These are phyloP conservation scores for Yarrowia osloensis DNA, from an alignment of 805 yeast genomes.

Conservation along the genomic window DNA sequence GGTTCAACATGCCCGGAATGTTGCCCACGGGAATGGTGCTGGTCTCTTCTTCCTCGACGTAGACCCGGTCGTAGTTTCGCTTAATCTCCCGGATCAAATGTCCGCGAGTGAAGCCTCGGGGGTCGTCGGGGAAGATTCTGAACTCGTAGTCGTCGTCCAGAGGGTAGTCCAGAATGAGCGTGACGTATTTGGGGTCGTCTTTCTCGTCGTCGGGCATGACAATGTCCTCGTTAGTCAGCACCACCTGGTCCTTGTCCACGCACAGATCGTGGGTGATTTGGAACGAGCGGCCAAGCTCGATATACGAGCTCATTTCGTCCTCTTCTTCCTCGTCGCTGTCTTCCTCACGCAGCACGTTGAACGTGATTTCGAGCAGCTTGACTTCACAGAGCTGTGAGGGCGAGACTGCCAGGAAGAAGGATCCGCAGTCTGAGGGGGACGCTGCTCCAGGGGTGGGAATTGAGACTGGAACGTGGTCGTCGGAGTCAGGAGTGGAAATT, in stretches of 20 bases:
- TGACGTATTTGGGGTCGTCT: not conserved
- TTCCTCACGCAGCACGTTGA: not conserved
- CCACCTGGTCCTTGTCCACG: not conserved
- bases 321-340: not conserved
- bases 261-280: not conserved
- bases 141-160: constrained; percentile 4
- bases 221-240: not conserved
- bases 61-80: not conserved
- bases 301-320: not conserved
- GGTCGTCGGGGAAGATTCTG: not conserved
- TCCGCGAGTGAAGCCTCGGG: not conserved
- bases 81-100: not conserved
- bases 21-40: not conserved
- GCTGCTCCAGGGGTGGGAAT: too few relatives aligned
- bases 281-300: not conserved
- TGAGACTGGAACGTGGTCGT: too few relatives aligned
- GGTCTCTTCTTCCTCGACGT: not conserved
- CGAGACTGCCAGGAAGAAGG: not conserved
- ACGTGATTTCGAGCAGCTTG: not conserved
- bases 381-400: not conserved
- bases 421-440: too few relatives aligned
- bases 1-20: not conserved
- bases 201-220: not conserved
- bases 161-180: not conserved
- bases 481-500: not conserved